A percentile compares a stretch with the other conserved stretches of the same genome.
phyloP scores from a whole-genome alignment of 148 eudicot genomes.

The Pouteria glomerata region DNA sequence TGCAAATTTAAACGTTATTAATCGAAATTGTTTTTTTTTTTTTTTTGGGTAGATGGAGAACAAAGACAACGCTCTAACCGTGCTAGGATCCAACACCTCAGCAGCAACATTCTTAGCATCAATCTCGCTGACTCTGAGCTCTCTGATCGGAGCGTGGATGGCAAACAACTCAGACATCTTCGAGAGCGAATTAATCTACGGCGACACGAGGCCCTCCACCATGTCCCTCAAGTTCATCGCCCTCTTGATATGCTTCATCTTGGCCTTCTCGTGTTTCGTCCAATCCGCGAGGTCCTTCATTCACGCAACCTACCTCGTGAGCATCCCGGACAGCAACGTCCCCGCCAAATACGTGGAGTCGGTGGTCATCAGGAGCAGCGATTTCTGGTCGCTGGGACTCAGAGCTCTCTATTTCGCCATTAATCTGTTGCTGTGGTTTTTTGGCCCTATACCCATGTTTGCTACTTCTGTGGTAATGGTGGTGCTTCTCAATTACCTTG shows the following conservation, averaged over 20 bases:
- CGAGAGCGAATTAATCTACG: constrained; percentile 48
- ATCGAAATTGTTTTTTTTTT: too few relatives aligned
- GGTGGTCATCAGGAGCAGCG: constrained; percentile 61
- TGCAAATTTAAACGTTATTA: too few relatives aligned
- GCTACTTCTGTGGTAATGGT: constrained; percentile 46
- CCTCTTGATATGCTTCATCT: constrained; percentile 50
- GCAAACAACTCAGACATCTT: constrained; percentile 48
- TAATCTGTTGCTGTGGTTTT: constrained; percentile 65
- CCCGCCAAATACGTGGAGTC: constrained; percentile 38
- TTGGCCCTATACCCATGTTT: constrained; percentile 82
- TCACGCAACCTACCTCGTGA: constrained; percentile 57
- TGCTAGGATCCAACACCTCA: constrained; percentile 37
- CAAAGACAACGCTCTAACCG: constrained; percentile 27
- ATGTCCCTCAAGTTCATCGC: constrained; percentile 64
- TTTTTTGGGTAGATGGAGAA: constrained; percentile 29
- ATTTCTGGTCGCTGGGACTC: constrained; percentile 71
- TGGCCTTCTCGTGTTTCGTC: constrained; percentile 70
- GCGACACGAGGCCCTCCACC: constrained; percentile 55
- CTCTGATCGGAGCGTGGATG: constrained; percentile 62
- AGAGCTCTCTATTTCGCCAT: constrained; percentile 69
- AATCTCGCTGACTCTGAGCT: constrained; percentile 40
- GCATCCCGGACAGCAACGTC: constrained; percentile 40
- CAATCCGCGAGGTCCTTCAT: constrained; percentile 66
- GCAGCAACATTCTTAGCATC: constrained; percentile 52
- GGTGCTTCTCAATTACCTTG: constrained; percentile 42